Evolutionary conservation across 2,329 filamentous ascomycete species (phyloP).

Genomic region (Colletotrichum brevisporum): DNA sequence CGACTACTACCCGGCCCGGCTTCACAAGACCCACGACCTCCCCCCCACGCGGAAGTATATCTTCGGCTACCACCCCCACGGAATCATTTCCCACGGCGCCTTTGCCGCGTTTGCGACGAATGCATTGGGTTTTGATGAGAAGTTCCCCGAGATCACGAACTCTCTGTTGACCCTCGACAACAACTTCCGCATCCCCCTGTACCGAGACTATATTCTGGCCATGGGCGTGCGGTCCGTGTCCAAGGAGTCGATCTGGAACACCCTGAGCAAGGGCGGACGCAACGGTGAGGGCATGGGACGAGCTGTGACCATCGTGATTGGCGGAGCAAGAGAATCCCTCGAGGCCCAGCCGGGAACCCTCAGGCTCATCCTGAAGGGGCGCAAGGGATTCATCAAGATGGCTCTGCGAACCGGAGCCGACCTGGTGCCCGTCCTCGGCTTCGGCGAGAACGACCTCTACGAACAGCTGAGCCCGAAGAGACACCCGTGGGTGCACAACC

Average conservation of each 20-base stretch:
- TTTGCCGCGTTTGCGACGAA: slow-evolving; percentile 94
- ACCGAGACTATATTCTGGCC: slow-evolving; percentile 92
- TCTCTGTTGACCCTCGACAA: slow-evolving; percentile 93
- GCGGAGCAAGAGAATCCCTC: slow-evolving; percentile 91
- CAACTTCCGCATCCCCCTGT: slow-evolving; percentile 94
- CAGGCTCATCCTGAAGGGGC: slow-evolving; percentile 82
- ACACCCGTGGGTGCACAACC: slow-evolving; percentile 83
- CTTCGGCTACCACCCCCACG: slow-evolving; percentile 96
- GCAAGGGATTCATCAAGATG: slow-evolving; percentile 95
- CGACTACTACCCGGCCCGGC: slow-evolving; percentile 89
- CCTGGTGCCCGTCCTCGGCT: slow-evolving; percentile 90
- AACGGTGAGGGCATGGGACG: slow-evolving; percentile 90
- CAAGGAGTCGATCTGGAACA: slow-evolving; percentile 90
- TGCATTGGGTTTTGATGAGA: slow-evolving; percentile 85
- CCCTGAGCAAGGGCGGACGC: slow-evolving; percentile 82
- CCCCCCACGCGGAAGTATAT: slow-evolving; percentile 91
- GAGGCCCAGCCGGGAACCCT: slow-evolving; percentile 86
- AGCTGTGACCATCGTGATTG: slow-evolving; percentile 96
- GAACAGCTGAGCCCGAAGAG: slow-evolving; percentile 85
- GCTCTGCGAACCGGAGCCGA: slow-evolving; percentile 94
- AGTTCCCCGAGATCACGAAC: slow-evolving; percentile 97
- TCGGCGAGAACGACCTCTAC: slow-evolving; percentile 97
- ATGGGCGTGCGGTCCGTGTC: slow-evolving; percentile 92
- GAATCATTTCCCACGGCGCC: slow-evolving; percentile 97
- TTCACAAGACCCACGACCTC: slow-evolving; percentile 88